Base-by-base conservation (phyloP, 164 flowering plant species). In the Chimonanthus praecox region DNA sequence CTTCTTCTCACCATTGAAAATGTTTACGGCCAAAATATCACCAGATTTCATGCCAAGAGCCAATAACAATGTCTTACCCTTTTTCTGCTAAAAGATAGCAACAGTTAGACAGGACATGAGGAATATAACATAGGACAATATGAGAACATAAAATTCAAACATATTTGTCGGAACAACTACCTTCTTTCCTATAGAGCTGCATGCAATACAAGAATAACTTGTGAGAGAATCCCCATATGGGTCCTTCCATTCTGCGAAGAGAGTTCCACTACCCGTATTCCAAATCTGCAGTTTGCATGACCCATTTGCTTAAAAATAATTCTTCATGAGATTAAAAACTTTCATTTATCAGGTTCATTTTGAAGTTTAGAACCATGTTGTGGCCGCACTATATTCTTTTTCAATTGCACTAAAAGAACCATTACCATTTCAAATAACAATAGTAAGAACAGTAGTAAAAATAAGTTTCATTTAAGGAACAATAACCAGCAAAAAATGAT, bases 131-230 rank as follows among this genome's bases (percentile, higher is more conserved):
- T 2, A 47, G 2, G 16, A 74, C 18, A 3, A 21, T 16, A 7
- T 7, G 46, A 46, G n/a, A 69, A 20, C 43, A 45, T 8, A 65
- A 16, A n/a, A 44, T 15, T 46, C 44, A 43, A 43, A 62, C 21
- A 48, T 43, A 18, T 49, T 50, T 44, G 15, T 7, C 21, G 44
- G 63, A 47, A n/a, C 1, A 13, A 58, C 4, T 78, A 84, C 87
- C 84, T 85, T 85, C 77, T 81, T 85, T 44, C 82, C 80, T n/a
- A 77, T 45, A 65, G 72, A 77, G 73, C 74, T 72, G 50, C 84
- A 81, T 33, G 79, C 78, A 78, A 83, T 69, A 64, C 83, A 83
- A 21, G 86, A 75, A 77, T 73, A 79, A 43, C 47, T 44, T 8
- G 46, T 46, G 47, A 51, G 63, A 45, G 58, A 48, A 6, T 75